Evolutionary conservation across 345 rosid species (phyloP), one percentile per base, ranked within the genome.

Genomic region (Erucastrum elatum): DNA sequence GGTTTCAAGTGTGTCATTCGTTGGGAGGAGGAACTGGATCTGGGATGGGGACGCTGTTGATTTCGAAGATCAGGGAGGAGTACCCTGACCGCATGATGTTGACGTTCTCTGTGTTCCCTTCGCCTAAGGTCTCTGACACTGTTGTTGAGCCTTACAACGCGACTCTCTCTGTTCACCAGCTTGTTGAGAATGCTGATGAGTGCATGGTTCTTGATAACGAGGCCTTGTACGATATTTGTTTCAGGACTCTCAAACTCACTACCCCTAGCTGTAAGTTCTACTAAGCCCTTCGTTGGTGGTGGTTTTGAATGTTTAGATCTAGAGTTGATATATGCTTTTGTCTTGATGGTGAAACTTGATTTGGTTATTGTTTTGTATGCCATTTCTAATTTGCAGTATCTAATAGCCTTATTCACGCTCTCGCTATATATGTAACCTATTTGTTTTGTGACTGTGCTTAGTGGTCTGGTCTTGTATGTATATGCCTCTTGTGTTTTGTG

Each of bases 191-290:
- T 59, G 64, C 64, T 8, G 64, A 59, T 59, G 64, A 59, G 64
- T 59, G 64, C 64, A 59, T 59, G 64, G 64, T 59, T 59, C 64
- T 59, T 59, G 64, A 59, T 15, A 59, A 59, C 33, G 64, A 59
- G 64, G 64, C 64, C 15, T 26, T 59, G 64, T 59, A 59, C 7
- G 82, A 80, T 21, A 80, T 80, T 37, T 80, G 82, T 71, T 80
- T 80, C 59, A 69, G 82, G 65, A 80, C 75, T 63, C 37, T 80
- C 8, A 80, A 80, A 56, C 82, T 80, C 66, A 80, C 82, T 0
- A 80, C 78, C 8, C 82, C 82, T 16, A 80, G 83, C 83, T 80
- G 83, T 80, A 75, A 68, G 78, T 26, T 3, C 31, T 17, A 21
- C 21, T 21, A 21, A 21, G 21, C 1, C 4, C 17, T 27, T 4